Evolutionary conservation across 2,329 filamentous ascomycete species (phyloP), one percentile per base, ranked within the genome.

Genomic region (Bimuria novae-zelandiae): DNA sequence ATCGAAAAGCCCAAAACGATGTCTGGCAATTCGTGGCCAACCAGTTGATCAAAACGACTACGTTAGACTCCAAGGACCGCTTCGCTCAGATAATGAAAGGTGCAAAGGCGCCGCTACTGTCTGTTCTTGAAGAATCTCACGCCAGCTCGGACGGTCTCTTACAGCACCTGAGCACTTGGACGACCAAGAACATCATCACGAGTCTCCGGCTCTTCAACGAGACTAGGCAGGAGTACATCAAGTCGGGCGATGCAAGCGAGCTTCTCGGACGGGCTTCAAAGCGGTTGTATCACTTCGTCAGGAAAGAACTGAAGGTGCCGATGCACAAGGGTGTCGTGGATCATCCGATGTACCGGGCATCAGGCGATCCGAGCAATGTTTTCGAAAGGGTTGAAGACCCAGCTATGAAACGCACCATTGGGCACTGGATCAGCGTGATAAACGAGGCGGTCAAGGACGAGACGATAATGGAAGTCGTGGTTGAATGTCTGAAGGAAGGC

Each of bases 281-380:
- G 17, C 33, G 41, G 10, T 23, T 58, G 17, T 58, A 58, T 39
- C 21, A 19, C 7, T 55, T 50, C 32, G 39, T 58, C 14, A 30
- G 55, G 30, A 39, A 43, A 16, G 49, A 58, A 5, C 33, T 58
- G 27, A 25, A 36, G 5, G 52, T 58, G 2, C 55, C 55, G 11
- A 58, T 58, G 52, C 52, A 58, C 21, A 49, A 39, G n/a, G 55
- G 55, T 5, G 52, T 58, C 11, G 41, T 48, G 11, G 54, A 59
- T 29, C 54, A 59, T 48, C 53, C 56, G 1, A 51, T 41, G 30
- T 47, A 52, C 16, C 33, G 42, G 10, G 5, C 25, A 3, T 39
- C 35, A 11, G 27, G 27, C 4, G 33, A 23, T 7, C 23, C 22
- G 32, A 44, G 32, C 23, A 36, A 22, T 17, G n/a, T 46, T 1